phyloP scores from a whole-genome alignment of 805 yeast genomes.

The Dipodascus albidus region DNA sequence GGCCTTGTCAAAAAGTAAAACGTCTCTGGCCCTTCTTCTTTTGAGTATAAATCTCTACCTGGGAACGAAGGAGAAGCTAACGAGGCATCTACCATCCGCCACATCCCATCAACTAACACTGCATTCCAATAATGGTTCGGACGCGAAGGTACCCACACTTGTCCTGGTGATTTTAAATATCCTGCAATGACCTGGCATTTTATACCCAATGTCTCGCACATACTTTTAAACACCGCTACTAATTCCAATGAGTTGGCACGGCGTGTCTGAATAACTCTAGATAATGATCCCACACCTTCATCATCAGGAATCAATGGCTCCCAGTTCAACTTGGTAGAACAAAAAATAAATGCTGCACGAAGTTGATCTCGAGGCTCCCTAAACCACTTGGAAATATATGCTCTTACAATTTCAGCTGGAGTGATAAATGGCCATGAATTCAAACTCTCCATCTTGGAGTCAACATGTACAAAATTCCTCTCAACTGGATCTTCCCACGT shows the following conservation, averaged over 20 bases:
- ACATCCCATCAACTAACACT: conserved; percentile 60
- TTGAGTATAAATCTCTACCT: conserved; percentile 32
- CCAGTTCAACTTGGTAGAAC: conserved; percentile 47
- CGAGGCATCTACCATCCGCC: conserved; percentile 67
- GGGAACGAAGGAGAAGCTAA: conserved; percentile 51
- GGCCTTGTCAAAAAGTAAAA: conserved; percentile 78
- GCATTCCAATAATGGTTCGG: conserved; percentile 86
- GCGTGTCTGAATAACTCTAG: conserved; percentile 28
- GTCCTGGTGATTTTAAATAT: conserved; percentile 69
- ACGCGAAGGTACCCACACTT: conserved; percentile 27
- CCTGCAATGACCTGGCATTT: conserved; percentile 74
- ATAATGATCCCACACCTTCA: conserved; percentile 13
- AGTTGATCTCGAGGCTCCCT: conserved; percentile 43
- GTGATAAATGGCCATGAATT: conserved; percentile 32
- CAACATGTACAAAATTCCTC: conserved; percentile 19
- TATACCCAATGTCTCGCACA: conserved; percentile 59
- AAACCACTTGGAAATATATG: conserved; percentile 42
- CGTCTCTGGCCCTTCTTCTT: conserved; percentile 31
- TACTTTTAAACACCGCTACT: conserved; percentile 61
- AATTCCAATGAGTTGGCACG: conserved; percentile 61
- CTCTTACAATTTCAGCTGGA: conserved; percentile 42
- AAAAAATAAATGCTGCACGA: conserved; percentile 53
- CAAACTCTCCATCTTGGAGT: conserved; percentile 21
- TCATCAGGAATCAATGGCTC: conserved; percentile 24
- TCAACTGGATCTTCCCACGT: conserved; percentile 9